These are phyloP conservation scores for Sugiyamaella sp. DNA, from an alignment of 1,139 yeast species.

Conservation along the genomic window DNA sequence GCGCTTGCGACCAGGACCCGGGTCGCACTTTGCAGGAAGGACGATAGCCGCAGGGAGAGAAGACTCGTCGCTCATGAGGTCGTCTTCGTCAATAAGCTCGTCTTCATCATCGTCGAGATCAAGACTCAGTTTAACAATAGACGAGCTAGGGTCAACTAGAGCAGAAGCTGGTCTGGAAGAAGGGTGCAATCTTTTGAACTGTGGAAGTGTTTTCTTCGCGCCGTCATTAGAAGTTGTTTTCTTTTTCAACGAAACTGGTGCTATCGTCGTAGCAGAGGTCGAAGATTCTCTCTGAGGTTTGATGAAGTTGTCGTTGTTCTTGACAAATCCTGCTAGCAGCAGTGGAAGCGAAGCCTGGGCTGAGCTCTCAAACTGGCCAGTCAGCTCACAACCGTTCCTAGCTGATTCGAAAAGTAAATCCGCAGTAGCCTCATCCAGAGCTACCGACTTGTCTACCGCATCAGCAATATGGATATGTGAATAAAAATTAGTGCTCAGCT, in stretches of 20 bases:
- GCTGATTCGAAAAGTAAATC: slow-evolving; percentile 49
- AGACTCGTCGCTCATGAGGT: slow-evolving; percentile 48
- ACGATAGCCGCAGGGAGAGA: slow-evolving; percentile 45
- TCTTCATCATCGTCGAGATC: slow-evolving; percentile 52
- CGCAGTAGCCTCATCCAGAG: slow-evolving; percentile 51
- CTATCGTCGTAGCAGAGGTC: slow-evolving; percentile 26
- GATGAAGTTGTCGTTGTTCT: slow-evolving; percentile 47
- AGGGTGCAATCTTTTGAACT: slow-evolving; percentile 29
- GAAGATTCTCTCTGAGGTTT: slow-evolving; percentile 49
- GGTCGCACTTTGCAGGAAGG: slow-evolving; percentile 47
- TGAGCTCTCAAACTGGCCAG: slow-evolving; percentile 56
- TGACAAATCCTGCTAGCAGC: slow-evolving; percentile 63
- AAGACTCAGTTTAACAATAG: slow-evolving; percentile 42
- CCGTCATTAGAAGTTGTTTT: slow-evolving; percentile 14
- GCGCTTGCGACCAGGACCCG: slow-evolving; percentile 55
- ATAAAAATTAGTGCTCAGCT: slow-evolving; percentile 50
- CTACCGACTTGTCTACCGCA: slow-evolving; percentile 44
- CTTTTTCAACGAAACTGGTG: slow-evolving; percentile 23
- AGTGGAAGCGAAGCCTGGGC: slow-evolving; percentile 52
- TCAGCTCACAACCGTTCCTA: slow-evolving; percentile 52
- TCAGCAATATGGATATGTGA: slow-evolving; percentile 60
- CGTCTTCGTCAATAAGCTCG: slow-evolving; percentile 51
- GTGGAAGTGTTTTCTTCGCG: slow-evolving; percentile 23
- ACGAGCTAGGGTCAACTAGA: background rate
- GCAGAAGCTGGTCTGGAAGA: slow-evolving; percentile 1